Conservation (phyloP, 306 rosid species). For the Acacia melanoxylon region DNA sequence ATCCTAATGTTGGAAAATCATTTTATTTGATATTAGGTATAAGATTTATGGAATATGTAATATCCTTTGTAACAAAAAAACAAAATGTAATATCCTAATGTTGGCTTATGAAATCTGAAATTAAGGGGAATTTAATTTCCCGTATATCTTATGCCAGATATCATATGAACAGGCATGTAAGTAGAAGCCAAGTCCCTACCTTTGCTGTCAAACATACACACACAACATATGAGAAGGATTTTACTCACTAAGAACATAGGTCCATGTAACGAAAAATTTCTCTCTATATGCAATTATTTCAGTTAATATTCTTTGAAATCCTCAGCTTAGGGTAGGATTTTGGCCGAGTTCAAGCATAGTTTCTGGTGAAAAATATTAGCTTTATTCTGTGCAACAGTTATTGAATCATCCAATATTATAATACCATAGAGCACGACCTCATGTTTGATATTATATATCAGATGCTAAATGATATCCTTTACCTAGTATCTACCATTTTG, state of each 20-base stretch:
- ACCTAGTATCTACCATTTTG: background rate
- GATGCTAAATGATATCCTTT: background rate
- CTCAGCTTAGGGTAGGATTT: background rate
- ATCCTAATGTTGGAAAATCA: background rate
- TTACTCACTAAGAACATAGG: background rate
- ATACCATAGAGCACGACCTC: background rate
- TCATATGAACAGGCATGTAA: background rate
- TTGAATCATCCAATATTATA: background rate
- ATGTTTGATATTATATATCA: background rate
- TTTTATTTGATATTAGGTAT: background rate
- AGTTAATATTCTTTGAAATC: background rate
- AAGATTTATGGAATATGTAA: background rate
- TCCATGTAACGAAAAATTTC: background rate
- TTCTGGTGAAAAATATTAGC: background rate
- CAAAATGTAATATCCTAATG: background rate
- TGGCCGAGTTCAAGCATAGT: background rate
- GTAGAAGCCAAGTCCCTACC: background rate
- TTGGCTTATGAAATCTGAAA: background rate
- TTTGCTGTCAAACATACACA: background rate
- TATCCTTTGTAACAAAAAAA: background rate
- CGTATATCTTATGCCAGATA: background rate
- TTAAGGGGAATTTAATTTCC: background rate
- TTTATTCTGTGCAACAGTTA: background rate
- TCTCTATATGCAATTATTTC: background rate
- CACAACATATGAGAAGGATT: background rate